These are phyloP conservation scores for Cicer yamashitae DNA, from an alignment of 306 rosid species.

Conservation along the genomic window DNA sequence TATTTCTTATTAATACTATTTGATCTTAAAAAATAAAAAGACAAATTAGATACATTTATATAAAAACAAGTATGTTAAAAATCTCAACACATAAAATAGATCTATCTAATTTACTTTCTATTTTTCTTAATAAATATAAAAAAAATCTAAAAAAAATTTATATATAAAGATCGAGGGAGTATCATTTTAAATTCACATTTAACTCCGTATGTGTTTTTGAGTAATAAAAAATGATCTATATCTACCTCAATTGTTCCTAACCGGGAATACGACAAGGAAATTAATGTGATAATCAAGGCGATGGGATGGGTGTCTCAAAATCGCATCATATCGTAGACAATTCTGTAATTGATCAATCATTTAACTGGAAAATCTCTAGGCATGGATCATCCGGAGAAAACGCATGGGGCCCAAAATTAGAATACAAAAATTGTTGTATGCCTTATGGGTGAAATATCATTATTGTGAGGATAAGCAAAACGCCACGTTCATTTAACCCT, in stretches of 20 bases:
- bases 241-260: not conserved
- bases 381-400: conserved; percentile 46
- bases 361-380: conserved; percentile 40
- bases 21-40: too few species aligned
- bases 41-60: too few species aligned
- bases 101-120: too few species aligned
- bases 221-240: too few species aligned
- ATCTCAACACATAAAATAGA: too few species aligned
- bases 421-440: conserved; percentile 48
- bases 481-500: conserved; percentile 68
- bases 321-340: conserved; percentile 37
- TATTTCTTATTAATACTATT: too few species aligned
- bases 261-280: conserved; percentile 10
- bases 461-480: conserved; percentile 46
- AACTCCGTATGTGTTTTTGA: too few species aligned
- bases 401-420: conserved; percentile 48
- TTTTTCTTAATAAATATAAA: too few species aligned
- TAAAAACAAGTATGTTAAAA: too few species aligned
- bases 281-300: not conserved
- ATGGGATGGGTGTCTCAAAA: conserved; percentile 13
- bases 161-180: too few species aligned
- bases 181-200: too few species aligned
- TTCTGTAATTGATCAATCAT: conserved; percentile 55
- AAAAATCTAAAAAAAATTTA: too few species aligned
- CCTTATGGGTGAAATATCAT: conserved; percentile 54